A percentile compares a stretch with the other conserved stretches of the same genome.
Evolutionary conservation across 208 protist genomes (phyloP).

Genomic region (Leishmania tropica): DNA sequence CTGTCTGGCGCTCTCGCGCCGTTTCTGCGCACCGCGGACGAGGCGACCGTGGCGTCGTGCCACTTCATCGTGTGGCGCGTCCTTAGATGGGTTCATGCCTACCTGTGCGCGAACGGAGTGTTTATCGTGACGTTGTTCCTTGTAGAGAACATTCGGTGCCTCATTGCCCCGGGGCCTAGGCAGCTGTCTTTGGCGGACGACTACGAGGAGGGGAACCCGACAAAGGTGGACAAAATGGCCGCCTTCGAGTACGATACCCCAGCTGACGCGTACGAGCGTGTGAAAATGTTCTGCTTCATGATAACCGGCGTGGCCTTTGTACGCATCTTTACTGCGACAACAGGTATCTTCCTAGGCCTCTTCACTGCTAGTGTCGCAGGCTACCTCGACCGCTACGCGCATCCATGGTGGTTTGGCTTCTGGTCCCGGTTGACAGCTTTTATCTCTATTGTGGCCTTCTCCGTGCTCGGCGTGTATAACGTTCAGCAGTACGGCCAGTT

Average conservation of each 20-base stretch:
- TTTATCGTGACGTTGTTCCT: conserved; percentile 31
- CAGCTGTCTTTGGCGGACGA: conserved; percentile 58
- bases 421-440: conserved; percentile 39
- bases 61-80: not conserved
- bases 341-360: conserved; percentile 44
- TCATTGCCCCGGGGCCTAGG: conserved; percentile 39
- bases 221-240: conserved; percentile 49
- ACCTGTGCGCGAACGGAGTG: conserved; percentile 25
- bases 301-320: conserved; percentile 69
- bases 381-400: conserved; percentile 38
- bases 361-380: conserved; percentile 35
- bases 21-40: conserved; percentile 6
- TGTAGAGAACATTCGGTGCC: conserved; percentile 45
- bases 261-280: conserved; percentile 62
- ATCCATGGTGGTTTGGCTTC: conserved; percentile 59
- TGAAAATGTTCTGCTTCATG: conserved; percentile 73
- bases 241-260: conserved; percentile 83
- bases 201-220: conserved; percentile 62
- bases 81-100: conserved; percentile 14
- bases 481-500: conserved; percentile 64
- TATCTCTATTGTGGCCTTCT: conserved; percentile 32
- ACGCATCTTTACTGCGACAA: conserved; percentile 34
- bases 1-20: conserved; percentile 9
- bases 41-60: not conserved
- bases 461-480: conserved; percentile 62